Base-by-base conservation (phyloP, 305 asterid genomes). In the Salvia sclarea region DNA sequence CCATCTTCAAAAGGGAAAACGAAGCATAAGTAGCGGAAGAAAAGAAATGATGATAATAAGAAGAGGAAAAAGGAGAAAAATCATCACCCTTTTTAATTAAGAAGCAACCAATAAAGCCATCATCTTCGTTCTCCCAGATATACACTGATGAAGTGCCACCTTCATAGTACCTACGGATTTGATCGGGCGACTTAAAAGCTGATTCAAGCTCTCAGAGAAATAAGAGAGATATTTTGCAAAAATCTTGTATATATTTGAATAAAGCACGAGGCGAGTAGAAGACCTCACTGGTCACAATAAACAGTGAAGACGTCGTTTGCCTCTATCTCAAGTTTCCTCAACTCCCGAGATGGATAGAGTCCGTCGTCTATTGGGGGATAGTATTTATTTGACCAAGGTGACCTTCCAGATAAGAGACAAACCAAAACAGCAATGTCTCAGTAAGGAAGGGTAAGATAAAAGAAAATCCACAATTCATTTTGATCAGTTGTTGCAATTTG, bases 211-310 rank as follows among this genome's bases (percentile, higher is more conserved):
- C 71, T 76, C 64, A 75, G 14, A 64, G 35, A 40, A 74, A 62
- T 67, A 77, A 68, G 43, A 37, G 17, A 49, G 12, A 35, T 28
- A 54, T 48, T 54, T 12, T 31, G 59, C 33, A 40, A 52, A 21
- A 63, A 44, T 14, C 52, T 53, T 17, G 44, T 61, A 48, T n/a
- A 22, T 45, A 47, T 37, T 72, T 60, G 56, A 64, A 80, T 49
- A 82, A 84, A 80, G 70, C 69, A 86, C 49, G 86, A 84, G 91
- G 86, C 75, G 79, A 82, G 89, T 82, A 85, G 83, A 84, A 95
- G 82, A 86, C 96, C 95, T 91, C 89, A 94, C 99, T 94, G 99
- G 96, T 94, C 99, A 87, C 97, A 88, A 86, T 94, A 94, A 73
- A 91, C 61, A 37, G 98, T 79, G 78, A 94, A 94, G 70, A 94